Percentiles rank a stretch among this genome's conserved stretches.
Conservation (phyloP, 1,284 basidiomycete genomes). For the Heterobasidion irregulare region DNA sequence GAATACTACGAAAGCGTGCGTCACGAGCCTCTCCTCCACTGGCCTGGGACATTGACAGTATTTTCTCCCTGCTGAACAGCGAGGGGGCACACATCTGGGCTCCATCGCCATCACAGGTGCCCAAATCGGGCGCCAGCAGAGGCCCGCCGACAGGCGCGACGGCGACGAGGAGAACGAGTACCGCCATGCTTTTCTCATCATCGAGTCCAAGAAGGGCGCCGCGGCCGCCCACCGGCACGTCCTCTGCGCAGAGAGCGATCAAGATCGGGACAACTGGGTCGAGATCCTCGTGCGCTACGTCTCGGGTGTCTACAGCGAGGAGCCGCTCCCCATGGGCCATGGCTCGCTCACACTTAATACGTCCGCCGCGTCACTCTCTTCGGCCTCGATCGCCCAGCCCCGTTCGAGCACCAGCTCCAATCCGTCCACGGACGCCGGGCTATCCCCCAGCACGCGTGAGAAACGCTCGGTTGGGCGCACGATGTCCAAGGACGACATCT, state of each 20-base stretch:
- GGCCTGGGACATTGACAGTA: constrained; percentile 2
- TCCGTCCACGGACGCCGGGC: constrained; percentile 22
- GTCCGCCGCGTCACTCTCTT: constrained; percentile 5
- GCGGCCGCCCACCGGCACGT: constrained; percentile 79
- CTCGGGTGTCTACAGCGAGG: constrained; percentile 60
- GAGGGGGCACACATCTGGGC: constrained; percentile 85
- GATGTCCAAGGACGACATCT: constrained; percentile 58
- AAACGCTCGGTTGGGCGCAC: constrained; percentile 20
- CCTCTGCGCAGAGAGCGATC: constrained; percentile 91
- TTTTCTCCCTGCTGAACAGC: constrained; percentile 33
- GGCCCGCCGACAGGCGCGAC: constrained; percentile 33
- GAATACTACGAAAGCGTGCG: constrained; percentile 93
- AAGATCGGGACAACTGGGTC: constrained; percentile 91
- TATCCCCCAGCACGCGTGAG: constrained; percentile 27
- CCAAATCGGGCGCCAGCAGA: constrained; percentile 74
- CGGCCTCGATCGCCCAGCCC: constrained; percentile 23
- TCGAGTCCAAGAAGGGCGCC: constrained; percentile 71
- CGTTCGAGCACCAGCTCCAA: constrained; percentile 53
- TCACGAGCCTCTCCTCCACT: constrained; percentile 14
- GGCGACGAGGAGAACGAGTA: constrained; percentile 87
- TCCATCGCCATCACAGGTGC: constrained; percentile 83
- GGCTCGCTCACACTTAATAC: constrained; percentile 10
- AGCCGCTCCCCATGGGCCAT: constrained; percentile 6
- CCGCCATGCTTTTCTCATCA: constrained; percentile 94
- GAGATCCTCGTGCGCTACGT: constrained; percentile 86